Conservation (phyloP, 192 early-diverging fungal genomes). For the Coemansia umbellata region DNA sequence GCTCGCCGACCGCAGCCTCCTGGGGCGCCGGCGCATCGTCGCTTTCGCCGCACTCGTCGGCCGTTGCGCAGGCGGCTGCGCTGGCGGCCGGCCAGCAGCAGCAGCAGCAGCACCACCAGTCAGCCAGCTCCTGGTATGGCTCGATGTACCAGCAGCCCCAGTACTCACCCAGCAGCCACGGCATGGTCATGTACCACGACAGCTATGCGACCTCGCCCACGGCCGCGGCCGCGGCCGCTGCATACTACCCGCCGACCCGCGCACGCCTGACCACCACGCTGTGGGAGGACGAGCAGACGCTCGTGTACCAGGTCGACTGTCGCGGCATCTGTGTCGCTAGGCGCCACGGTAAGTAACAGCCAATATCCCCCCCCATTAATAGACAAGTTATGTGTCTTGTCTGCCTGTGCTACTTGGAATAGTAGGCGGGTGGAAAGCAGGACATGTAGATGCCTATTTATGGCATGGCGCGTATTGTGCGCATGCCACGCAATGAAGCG, state of each 20-base stretch:
- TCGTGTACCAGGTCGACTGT: slow-evolving; percentile 78
- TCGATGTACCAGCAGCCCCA: slow-evolving; percentile 45
- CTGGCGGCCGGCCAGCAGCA: slow-evolving; percentile 33
- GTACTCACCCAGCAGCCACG: slow-evolving; percentile 44
- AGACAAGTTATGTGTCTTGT: too few relatives aligned
- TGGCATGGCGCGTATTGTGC: slow-evolving; percentile 1
- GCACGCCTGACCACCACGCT: slow-evolving; percentile 63
- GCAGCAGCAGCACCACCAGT: slow-evolving; percentile 20
- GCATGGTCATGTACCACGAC: slow-evolving; percentile 51
- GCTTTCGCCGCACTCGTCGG: slow-evolving; percentile 36
- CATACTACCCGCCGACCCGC: slow-evolving; percentile 52
- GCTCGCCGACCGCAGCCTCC: slow-evolving; percentile 37
- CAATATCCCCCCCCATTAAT: background rate
- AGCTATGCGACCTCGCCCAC: slow-evolving; percentile 43
- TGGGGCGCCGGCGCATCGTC: slow-evolving; percentile 33
- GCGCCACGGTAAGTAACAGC: slow-evolving; percentile 54
- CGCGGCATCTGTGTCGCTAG: slow-evolving; percentile 76
- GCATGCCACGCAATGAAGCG: slow-evolving; percentile 1
- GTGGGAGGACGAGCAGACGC: slow-evolving; percentile 80
- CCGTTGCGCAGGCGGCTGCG: slow-evolving; percentile 33
- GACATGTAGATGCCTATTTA: background rate
- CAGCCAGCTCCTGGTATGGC: slow-evolving; percentile 38
- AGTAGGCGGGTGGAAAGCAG: background rate
- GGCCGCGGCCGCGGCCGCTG: slow-evolving; percentile 36
- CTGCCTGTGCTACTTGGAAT: background rate